Evolutionary conservation across 305 asterid genomes (phyloP).

Genomic region (Solanum hybrid): DNA sequence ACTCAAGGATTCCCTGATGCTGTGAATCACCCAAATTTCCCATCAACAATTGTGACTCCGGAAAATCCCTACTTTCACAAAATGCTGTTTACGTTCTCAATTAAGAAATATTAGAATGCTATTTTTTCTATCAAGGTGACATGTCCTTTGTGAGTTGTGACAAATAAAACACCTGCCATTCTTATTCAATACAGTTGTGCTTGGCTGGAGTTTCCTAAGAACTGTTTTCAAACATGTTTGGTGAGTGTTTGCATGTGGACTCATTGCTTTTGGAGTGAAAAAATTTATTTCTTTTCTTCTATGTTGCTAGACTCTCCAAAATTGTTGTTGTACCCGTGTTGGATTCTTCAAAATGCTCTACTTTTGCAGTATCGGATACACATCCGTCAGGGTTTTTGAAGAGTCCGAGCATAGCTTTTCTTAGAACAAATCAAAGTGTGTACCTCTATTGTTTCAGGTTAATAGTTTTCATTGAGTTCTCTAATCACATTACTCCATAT

Average conservation of each 20-base stretch:
- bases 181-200: neutral
- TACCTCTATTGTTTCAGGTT: neutral
- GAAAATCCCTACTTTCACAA: conserved; percentile 45
- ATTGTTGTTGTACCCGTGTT: neutral
- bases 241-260: neutral
- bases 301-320: neutral
- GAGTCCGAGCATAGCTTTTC: neutral
- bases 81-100: conserved; percentile 67
- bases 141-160: neutral
- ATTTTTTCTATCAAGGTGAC: neutral
- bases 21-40: conserved; percentile 70
- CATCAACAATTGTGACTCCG: conserved; percentile 54
- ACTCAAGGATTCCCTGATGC: conserved; percentile 84
- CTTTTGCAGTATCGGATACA: neutral
- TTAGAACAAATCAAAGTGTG: neutral
- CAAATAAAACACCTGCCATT: neutral
- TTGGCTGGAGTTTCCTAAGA: neutral
- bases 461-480: neutral
- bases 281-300: neutral
- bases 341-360: neutral
- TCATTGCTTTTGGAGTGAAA: neutral
- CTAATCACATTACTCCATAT: neutral
- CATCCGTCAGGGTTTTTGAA: neutral
- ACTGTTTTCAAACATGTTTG: neutral
- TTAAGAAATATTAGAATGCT: conserved; percentile 11